These are phyloP conservation scores for Claviceps sp. DNA, from an alignment of 2,329 filamentous ascomycete species.

Conservation along the genomic window DNA sequence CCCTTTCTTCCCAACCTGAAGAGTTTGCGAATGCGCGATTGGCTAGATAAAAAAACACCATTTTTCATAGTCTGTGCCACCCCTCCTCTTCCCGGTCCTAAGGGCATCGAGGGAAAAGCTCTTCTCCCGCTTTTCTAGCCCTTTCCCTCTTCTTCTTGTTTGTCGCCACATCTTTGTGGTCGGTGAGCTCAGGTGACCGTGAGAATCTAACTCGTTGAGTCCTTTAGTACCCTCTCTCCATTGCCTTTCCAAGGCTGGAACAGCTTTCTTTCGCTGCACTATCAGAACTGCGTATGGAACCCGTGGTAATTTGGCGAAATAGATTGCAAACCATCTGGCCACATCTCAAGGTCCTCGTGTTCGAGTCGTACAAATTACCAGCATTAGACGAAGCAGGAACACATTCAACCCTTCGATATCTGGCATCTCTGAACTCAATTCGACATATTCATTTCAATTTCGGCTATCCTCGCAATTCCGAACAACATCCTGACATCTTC, in stretches of 20 bases:
- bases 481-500: slow-evolving; percentile 9
- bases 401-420: slow-evolving; percentile 8
- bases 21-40: slow-evolving; percentile 12
- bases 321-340: slow-evolving; percentile 6
- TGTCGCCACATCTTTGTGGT: too few relatives aligned
- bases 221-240: slow-evolving; percentile 11
- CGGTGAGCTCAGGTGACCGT: too few relatives aligned
- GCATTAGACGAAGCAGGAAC: too few relatives aligned
- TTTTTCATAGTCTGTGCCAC: slow-evolving; percentile 3
- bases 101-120: too few relatives aligned
- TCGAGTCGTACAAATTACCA: background rate
- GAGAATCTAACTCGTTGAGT: background rate
- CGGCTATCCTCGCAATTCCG: too few relatives aligned
- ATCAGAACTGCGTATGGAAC: too few relatives aligned
- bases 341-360: slow-evolving; percentile 10
- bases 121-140: too few relatives aligned
- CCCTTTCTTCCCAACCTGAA: slow-evolving; percentile 16
- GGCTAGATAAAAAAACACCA: slow-evolving; percentile 8
- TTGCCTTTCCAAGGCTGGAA: slow-evolving; percentile 7
- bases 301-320: slow-evolving; percentile 3
- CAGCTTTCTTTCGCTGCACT: too few relatives aligned
- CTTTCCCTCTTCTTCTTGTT: too few relatives aligned
- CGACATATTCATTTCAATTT: slow-evolving; percentile 18
- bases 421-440: slow-evolving; percentile 16
- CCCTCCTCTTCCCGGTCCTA: background rate